Evolutionary conservation across 495 filamentous ascomycete genomes (phyloP), one percentile per base, ranked within the genome.

Genomic region (Platismatia glauca): DNA sequence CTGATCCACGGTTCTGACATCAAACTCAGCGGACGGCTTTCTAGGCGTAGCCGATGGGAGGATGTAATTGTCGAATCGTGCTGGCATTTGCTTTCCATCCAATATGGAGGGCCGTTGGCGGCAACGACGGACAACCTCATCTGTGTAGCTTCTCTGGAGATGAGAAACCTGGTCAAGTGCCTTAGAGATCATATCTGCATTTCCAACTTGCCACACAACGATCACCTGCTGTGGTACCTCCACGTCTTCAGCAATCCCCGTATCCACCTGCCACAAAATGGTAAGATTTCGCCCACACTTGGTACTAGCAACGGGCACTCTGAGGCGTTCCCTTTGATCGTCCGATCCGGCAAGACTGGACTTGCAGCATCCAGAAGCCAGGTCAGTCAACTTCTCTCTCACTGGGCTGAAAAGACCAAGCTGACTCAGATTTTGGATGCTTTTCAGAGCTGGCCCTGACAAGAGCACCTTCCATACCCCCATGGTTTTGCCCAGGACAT

Each of bases 381-480:
- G 52, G 11, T 68, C 61, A 12, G 55, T 55, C 16, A 78, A 66
- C n/a, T 69, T 71, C 13, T 62, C 37, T 31, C 61, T 64, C 3
- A 71, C 62, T 3, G 35, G 44, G 9, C 56, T 39, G 13, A 68
- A 68, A 16, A 27, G 39, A 1, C 62, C 69, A 70, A 58, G 27
- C 5, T 44, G 18, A 38, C 58, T 43, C 34, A 69, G 18, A 37
- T 56, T 59, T n/a, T 62, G 63, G 8, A 74, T 22, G 44, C 64
- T 67, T 6, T 64, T 69, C 12, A 78, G 61, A 13, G 77, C 77
- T 12, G 60, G 46, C 7, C 61, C 57, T 7, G 77, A 76, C 7
- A 78, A 53, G 1, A 74, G 41, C n/a, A 78, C 62, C 61, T 77
- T 77, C 76, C 76, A 78, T 8, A 60, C 12, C 9, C 76, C 76